Base-by-base conservation (phyloP, 1,284 basidiomycete genomes). In the Xerocomus amazonicus region DNA sequence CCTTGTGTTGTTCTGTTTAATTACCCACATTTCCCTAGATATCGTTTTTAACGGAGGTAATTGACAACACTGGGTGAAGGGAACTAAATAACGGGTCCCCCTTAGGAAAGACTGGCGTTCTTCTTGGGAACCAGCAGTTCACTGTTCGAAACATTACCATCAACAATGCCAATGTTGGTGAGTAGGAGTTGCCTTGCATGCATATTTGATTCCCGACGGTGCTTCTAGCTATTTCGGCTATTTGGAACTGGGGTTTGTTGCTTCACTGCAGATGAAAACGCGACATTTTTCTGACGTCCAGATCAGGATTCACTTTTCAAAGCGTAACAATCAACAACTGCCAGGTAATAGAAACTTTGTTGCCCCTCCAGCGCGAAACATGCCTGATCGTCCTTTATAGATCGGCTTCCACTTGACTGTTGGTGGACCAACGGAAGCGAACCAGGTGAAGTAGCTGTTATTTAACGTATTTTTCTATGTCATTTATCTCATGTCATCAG, bases 121-220 rank as follows among this genome's bases (percentile, higher is more conserved):
- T 70, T 55, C 70, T 78, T 33, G 78, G 77, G 36, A 79, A 77
- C 59, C 77, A 79, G 55, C 78, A 79, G 65, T 76, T 78, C 56
- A 79, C 78, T 6, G 75, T 78, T n/a, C 75, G 77, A 31, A 79
- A 79, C 56, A 59, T 79, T 29, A 78, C 75, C 8, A 63, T 79
- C 51, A 77, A 73, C 53, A 74, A 76, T 50, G 73, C 75, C 13
- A 59, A 71, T 35, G 73, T 63, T 47, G 75, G 73, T 71, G 50
- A 56, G 55, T 51, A 26, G 38, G 14, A 10, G 9, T 38, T 9
- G 13, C 16, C 6, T 43, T 36, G 39, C 9, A 17, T 4, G 40
- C 10, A 9, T 36, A 43, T 40, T 40, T n/a, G 16, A 33, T 16
- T 14, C 34, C 51, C 10, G 51, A 33, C 3, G 4, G 31, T 3